Conservation (phyloP, 2,329 filamentous ascomycete genomes). For the Nigrograna mackinnonii region DNA sequence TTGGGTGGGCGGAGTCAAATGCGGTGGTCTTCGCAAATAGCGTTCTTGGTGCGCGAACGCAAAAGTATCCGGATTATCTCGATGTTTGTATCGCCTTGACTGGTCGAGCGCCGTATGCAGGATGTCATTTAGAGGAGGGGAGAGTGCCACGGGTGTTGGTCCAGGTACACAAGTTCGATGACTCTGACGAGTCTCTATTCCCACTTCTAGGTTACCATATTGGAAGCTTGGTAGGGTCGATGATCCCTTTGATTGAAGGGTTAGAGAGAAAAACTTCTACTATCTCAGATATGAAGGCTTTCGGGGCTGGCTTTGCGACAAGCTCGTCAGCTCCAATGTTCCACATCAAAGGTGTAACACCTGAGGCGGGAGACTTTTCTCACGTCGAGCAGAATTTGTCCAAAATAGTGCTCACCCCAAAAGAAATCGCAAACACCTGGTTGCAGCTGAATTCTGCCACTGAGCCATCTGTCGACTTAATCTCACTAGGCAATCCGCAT, state of each 20-base stretch:
- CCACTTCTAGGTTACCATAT: conserved; percentile 45
- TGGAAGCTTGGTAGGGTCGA: conserved; percentile 30
- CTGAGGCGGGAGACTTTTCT: conserved; percentile 30
- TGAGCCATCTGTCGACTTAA: conserved; percentile 32
- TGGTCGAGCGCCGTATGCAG: conserved; percentile 38
- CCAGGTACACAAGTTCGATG: neutral
- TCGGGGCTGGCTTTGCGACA: conserved; percentile 51
- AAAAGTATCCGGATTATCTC: conserved; percentile 52
- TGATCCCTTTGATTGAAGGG: conserved; percentile 42
- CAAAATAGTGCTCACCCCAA: neutral
- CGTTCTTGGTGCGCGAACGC: conserved; percentile 48
- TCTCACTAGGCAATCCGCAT: conserved; percentile 53
- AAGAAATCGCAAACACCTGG: neutral
- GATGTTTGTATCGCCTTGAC: conserved; percentile 50
- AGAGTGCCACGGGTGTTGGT: conserved; percentile 14
- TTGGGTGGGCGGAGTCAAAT: conserved; percentile 52
- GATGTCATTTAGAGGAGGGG: conserved; percentile 26
- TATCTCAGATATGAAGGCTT: conserved; percentile 45
- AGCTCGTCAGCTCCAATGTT: conserved; percentile 49
- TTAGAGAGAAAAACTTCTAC: conserved; percentile 27
- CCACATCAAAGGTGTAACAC: conserved; percentile 46
- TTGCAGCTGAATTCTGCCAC: neutral
- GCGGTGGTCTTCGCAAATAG: conserved; percentile 53
- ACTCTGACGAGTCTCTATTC: conserved; percentile 40
- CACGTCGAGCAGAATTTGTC: neutral